Percentiles rank a stretch among this genome's conserved stretches.
phyloP scores from a whole-genome alignment of 148 eudicot genomes.

The Mesembryanthemum crystallinum region DNA sequence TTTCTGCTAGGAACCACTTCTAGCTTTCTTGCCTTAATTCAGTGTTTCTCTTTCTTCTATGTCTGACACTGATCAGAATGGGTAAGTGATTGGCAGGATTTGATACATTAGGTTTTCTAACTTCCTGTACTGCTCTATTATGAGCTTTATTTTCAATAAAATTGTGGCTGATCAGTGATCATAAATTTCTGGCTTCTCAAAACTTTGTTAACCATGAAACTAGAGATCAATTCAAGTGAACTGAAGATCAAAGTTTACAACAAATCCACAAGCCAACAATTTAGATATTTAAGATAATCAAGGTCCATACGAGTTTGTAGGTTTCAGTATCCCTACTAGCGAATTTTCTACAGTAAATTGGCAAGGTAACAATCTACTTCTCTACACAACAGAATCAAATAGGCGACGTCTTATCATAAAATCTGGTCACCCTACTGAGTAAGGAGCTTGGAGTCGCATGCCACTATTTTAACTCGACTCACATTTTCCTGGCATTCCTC shows the following conservation, averaged over 20 bases:
- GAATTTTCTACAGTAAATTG: slow-evolving; percentile 1
- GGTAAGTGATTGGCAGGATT: background rate
- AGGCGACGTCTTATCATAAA: background rate
- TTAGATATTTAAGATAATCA: background rate
- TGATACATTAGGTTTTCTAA: too few relatives aligned
- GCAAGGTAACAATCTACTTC: background rate
- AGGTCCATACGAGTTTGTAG: background rate
- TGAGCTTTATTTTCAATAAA: too few relatives aligned
- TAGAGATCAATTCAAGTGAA: background rate
- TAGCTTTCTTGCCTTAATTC: background rate
- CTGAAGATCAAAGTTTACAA: background rate
- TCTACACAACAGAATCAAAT: slow-evolving; percentile 2
- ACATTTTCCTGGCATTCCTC: slow-evolving; percentile 67
- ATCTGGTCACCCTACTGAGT: slow-evolving; percentile 39
- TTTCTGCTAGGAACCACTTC: background rate
- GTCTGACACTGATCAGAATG: background rate
- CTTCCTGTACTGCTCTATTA: background rate
- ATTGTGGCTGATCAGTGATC: too few relatives aligned
- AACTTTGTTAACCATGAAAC: too few relatives aligned
- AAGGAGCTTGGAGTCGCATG: slow-evolving; percentile 92
- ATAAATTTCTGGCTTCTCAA: too few relatives aligned
- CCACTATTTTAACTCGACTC: slow-evolving; percentile 77
- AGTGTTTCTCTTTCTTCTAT: background rate
- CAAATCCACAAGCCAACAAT: slow-evolving; percentile 4
- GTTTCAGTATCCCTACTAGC: slow-evolving; percentile 3